Conservation (phyloP, 2,329 filamentous ascomycete species). For the Epichloe scottii region DNA sequence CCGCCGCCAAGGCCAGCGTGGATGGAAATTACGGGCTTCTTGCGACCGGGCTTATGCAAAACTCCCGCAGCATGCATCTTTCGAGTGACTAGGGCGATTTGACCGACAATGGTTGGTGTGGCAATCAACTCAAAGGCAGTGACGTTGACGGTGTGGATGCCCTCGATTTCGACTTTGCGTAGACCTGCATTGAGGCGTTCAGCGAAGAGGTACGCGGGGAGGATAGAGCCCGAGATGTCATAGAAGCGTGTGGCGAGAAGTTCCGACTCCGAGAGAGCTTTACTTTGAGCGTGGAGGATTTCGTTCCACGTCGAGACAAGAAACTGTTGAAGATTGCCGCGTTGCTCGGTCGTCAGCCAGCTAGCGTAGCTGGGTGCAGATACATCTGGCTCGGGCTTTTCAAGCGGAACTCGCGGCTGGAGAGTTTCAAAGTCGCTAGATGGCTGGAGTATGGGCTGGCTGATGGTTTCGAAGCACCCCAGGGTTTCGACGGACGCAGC, state of each 20-base stretch:
- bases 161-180: slow-evolving; percentile 22
- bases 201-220: slow-evolving; percentile 35
- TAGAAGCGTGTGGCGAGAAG: slow-evolving; percentile 36
- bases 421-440: slow-evolving; percentile 25
- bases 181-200: slow-evolving; percentile 31
- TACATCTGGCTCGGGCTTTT: slow-evolving; percentile 11
- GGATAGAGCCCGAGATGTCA: slow-evolving; percentile 35
- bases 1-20: slow-evolving; percentile 1
- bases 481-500: slow-evolving; percentile 32
- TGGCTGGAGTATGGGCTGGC: slow-evolving; percentile 32
- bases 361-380: slow-evolving; percentile 3
- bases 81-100: slow-evolving; percentile 30
- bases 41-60: slow-evolving; percentile 8
- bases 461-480: slow-evolving; percentile 31
- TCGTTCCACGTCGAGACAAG: slow-evolving; percentile 33
- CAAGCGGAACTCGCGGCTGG: slow-evolving; percentile 30
- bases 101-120: slow-evolving; percentile 35
- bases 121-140: slow-evolving; percentile 37
- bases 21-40: slow-evolving; percentile 4
- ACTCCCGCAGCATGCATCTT: slow-evolving; percentile 14
- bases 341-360: slow-evolving; percentile 27
- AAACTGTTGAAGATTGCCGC: slow-evolving; percentile 25
- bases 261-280: slow-evolving; percentile 28
- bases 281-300: slow-evolving; percentile 26
- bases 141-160: slow-evolving; percentile 26